Percentiles rank a stretch among this genome's conserved stretches.
These are phyloP conservation scores for Stemphylium beticola DNA, from an alignment of 2,329 filamentous ascomycete genomes.

Conservation along the genomic window DNA sequence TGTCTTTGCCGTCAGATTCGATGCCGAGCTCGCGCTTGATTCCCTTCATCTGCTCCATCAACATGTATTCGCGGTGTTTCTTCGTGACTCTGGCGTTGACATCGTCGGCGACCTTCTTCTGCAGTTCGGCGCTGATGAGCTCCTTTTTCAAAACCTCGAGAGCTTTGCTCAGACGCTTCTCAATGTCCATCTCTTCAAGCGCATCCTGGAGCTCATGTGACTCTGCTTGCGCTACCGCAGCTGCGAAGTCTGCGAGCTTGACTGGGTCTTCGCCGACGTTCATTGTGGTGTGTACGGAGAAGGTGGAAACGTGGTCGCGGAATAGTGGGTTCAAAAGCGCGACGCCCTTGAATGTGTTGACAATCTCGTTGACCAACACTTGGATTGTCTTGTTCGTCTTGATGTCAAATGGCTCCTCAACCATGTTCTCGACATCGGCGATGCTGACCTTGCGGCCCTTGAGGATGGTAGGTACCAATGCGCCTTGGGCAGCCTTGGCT, in stretches of 20 bases:
- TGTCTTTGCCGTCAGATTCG: constrained; percentile 97
- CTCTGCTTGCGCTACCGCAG: constrained; percentile 86
- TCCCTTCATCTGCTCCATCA: constrained; percentile 99
- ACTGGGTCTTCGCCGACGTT: constrained; percentile 95
- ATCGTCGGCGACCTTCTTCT: constrained; percentile 97
- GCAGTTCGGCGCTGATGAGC: constrained; percentile 95
- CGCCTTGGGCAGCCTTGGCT: constrained; percentile 55
- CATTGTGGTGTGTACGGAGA: constrained; percentile 78
- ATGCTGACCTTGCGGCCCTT: constrained; percentile 91
- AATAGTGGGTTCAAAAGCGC: constrained; percentile 93
- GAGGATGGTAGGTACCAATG: constrained; percentile 89
- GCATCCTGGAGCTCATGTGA: constrained; percentile 92
- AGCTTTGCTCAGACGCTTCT: constrained; percentile 90
- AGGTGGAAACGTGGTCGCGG: constrained; percentile 95
- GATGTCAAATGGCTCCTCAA: constrained; percentile 86
- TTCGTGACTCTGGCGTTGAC: constrained; percentile 98
- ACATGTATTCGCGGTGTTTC: constrained; percentile 95
- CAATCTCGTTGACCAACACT: constrained; percentile 94
- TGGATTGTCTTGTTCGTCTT: constrained; percentile 88
- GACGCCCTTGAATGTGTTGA: constrained; percentile 98
- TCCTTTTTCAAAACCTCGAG: constrained; percentile 95
- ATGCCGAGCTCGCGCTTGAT: constrained; percentile 94
- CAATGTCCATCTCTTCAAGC: constrained; percentile 84
- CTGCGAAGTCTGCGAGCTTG: constrained; percentile 95
- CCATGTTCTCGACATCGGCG: constrained; percentile 92